These are phyloP conservation scores for Geosmithia morbida DNA, from an alignment of 2,329 filamentous ascomycete genomes.

Conservation along the genomic window DNA sequence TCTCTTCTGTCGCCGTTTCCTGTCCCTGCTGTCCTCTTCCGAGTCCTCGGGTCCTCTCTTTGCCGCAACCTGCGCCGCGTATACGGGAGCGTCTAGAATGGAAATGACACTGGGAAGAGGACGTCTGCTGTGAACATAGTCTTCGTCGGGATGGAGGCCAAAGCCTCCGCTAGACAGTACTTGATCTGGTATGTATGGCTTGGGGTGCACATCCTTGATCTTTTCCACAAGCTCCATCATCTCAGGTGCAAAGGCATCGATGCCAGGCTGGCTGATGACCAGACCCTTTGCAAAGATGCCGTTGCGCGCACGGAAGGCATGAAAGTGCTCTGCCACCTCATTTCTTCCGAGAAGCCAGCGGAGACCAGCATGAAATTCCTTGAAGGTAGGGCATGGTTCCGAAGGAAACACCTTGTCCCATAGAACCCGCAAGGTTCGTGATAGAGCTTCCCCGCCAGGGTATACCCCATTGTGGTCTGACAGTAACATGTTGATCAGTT, in stretches of 20 bases:
- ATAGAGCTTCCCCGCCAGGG: conserved; percentile 33
- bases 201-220: conserved; percentile 31
- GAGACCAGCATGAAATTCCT: conserved; percentile 21
- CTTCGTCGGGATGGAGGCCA: conserved; percentile 2
- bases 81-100: conserved; percentile 34
- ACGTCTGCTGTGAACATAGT: background rate
- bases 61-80: conserved; percentile 22
- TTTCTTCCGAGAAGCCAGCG: conserved; percentile 21
- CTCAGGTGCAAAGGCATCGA: conserved; percentile 26
- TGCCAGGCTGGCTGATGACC: conserved; percentile 24
- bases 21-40: conserved; percentile 5
- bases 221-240: conserved; percentile 27
- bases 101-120: conserved; percentile 26
- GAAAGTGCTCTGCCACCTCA: conserved; percentile 22
- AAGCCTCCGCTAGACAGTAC: conserved; percentile 9
- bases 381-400: conserved; percentile 23
- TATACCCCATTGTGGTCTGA: conserved; percentile 27
- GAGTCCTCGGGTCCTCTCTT: conserved; percentile 13
- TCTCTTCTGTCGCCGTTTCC: conserved; percentile 8
- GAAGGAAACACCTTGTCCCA: conserved; percentile 27
- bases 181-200: conserved; percentile 11
- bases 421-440: conserved; percentile 27
- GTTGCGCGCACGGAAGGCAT: conserved; percentile 24
- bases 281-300: conserved; percentile 28
- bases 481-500: conserved; percentile 13